These are phyloP conservation scores for Wallacemonas collosoma DNA, from an alignment of 208 protist genomes.

Conservation along the genomic window DNA sequence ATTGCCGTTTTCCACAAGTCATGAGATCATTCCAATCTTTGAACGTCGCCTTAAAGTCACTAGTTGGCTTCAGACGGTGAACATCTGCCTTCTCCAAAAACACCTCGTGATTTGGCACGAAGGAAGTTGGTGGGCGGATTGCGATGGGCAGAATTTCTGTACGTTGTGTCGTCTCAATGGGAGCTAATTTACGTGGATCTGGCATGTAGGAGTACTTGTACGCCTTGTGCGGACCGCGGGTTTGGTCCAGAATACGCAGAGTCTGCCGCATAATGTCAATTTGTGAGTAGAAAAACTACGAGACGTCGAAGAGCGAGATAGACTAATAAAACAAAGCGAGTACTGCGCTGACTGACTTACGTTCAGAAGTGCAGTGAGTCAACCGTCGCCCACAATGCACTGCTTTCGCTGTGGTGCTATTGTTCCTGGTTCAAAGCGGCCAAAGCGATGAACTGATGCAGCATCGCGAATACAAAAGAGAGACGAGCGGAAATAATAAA, in stretches of 20 bases:
- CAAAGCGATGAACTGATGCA: too few species aligned
- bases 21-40: conserved; percentile 93
- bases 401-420: too few species aligned
- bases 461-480: too few species aligned
- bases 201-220: conserved; percentile 94
- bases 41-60: conserved; percentile 89
- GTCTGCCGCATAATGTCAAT: conserved; percentile 20
- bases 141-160: conserved; percentile 81
- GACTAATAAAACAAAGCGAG: too few species aligned
- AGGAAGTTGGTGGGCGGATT: conserved; percentile 83
- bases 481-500: too few species aligned
- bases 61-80: conserved; percentile 79
- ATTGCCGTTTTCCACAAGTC: conserved; percentile 82
- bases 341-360: too few species aligned
- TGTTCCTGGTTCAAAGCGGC: too few species aligned
- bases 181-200: conserved; percentile 88
- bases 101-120: conserved; percentile 87
- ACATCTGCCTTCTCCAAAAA: conserved; percentile 90
- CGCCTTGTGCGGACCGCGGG: conserved; percentile 82
- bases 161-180: conserved; percentile 82
- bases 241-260: conserved; percentile 67
- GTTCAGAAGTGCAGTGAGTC: too few species aligned
- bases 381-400: too few species aligned
- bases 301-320: too few species aligned
- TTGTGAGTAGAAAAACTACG: too few species aligned